Evolutionary conservation across 805 yeast species (phyloP), one percentile per base, ranked within the genome.

Genomic region (Yamadazyma sp.): DNA sequence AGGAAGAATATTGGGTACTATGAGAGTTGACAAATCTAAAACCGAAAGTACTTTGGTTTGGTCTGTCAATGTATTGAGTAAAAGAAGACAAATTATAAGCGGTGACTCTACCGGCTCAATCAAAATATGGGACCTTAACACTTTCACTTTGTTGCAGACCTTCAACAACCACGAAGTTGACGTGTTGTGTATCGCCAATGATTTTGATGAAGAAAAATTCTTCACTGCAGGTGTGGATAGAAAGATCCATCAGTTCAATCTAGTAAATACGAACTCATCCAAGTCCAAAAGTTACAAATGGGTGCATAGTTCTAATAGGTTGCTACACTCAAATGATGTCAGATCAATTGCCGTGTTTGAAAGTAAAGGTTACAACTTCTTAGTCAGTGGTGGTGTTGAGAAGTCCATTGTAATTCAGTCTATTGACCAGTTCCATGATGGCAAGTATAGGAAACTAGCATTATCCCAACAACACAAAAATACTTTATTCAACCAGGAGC

Each of bases 71-170:
- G 80, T 80, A 21, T 64, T 90, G 41, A 79, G 83, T 4, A 57
- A 67, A 28, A 74, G 75, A 34, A 70, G 77, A 38, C 95, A 88
- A 57, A 74, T 93, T 41, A 95, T 87, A n/a, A 80, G 89, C 43
- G 99, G 98, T 38, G 99, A 93, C 64, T 89, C 97, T 5, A 91
- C 97, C 1, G 99, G 99, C 1, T 73, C 85, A 6, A 77, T 93
- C 36, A 91, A 91, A 60, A 75, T 93, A 47, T 93, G 99, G 99
- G 96, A 91, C 53, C 70, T 83, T 45, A 73, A 77, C 32, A 82
- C 78, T 48, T 80, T 80, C 48, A 81, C 96, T 1, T 66, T 93
- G 42, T 69, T 78, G 35, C 98, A 91, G 60, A 78, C 84, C 16
- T 89, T 88, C 59, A 75, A 78, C 47, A 78, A 79, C 8, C 98